These are phyloP conservation scores for Penicillium sp. DNA, from an alignment of 2,329 filamentous ascomycete species.

Conservation along the genomic window DNA sequence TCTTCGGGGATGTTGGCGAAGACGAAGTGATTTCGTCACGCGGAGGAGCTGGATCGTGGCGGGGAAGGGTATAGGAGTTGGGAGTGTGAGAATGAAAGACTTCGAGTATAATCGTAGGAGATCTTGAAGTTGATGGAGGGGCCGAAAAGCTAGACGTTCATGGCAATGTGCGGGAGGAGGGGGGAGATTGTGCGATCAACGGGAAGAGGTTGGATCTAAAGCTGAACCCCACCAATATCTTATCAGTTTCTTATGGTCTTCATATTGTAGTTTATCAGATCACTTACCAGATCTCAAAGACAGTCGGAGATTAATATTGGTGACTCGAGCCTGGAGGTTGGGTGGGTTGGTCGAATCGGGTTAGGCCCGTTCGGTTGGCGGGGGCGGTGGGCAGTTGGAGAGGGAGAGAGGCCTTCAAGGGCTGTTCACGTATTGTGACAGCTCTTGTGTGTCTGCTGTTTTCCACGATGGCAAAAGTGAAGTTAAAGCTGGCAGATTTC, in stretches of 20 bases:
- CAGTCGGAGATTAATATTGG: not conserved
- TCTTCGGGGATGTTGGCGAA: conserved; percentile 16
- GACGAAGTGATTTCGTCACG: conserved; percentile 25
- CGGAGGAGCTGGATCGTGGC: conserved; percentile 5
- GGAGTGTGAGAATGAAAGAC: not conserved
- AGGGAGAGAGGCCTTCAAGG: not conserved
- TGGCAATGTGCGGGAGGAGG: conserved; percentile 35
- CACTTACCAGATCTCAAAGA: conserved; percentile 5
- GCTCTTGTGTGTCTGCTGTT: not conserved
- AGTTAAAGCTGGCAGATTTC: not conserved
- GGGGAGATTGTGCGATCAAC: conserved; percentile 37
- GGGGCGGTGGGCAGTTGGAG: conserved; percentile 23
- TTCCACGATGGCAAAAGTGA: conserved; percentile 2
- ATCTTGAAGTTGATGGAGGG: not conserved
- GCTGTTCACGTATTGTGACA: not conserved
- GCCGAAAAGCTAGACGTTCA: conserved; percentile 31
- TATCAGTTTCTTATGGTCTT: conserved; percentile 17
- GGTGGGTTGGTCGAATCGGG: conserved; percentile 11
- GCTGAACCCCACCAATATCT: conserved; percentile 25
- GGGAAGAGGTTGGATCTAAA: conserved; percentile 14
- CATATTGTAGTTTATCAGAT: not conserved
- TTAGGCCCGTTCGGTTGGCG: conserved; percentile 27
- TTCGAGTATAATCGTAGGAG: not conserved
- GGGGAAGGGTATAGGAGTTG: conserved; percentile 9
- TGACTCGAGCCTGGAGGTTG: conserved; percentile 1